A percentile compares a stretch with the other conserved stretches of the same genome.
Conservation (phyloP, 116 monocot species). For the Cymodocea nodosa region DNA sequence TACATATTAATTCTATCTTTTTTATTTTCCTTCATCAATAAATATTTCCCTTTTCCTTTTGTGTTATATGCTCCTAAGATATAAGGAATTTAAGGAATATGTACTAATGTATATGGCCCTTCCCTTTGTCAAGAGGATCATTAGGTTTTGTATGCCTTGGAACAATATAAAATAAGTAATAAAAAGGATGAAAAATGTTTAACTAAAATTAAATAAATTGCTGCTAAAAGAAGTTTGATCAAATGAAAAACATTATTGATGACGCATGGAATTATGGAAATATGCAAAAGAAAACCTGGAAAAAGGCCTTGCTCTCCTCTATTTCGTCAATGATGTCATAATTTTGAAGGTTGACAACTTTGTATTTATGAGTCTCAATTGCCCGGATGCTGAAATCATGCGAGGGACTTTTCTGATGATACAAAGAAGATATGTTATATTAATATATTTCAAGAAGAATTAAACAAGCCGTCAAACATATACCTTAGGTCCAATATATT, state of each 20-base stretch:
- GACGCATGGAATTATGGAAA: background rate
- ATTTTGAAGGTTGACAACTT: slow-evolving; percentile 45
- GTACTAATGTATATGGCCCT: no score
- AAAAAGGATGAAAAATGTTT: no score
- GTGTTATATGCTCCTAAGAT: no score
- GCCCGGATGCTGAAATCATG: slow-evolving; percentile 54
- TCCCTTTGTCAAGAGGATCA: no score
- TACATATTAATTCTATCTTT: no score
- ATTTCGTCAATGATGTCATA: slow-evolving; percentile 78
- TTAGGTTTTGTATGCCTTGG: no score
- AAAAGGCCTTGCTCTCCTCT: slow-evolving; percentile 92
- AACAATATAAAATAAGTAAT: no score
- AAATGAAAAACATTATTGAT: background rate
- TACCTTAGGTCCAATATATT: slow-evolving; percentile 78
- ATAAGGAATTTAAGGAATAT: no score
- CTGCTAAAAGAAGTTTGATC: no score
- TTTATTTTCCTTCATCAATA: no score
- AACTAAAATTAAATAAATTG: no score
- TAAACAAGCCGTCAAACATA: slow-evolving; percentile 1
- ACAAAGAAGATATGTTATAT: slow-evolving; percentile 2
- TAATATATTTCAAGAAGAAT: background rate
- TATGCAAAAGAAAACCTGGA: slow-evolving; percentile 41
- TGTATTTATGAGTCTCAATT: slow-evolving; percentile 63
- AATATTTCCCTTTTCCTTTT: no score
- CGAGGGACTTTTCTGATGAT: slow-evolving; percentile 49